Conservation (phyloP, 352 stramenopile genomes). For the Phytophthora sojae region DNA sequence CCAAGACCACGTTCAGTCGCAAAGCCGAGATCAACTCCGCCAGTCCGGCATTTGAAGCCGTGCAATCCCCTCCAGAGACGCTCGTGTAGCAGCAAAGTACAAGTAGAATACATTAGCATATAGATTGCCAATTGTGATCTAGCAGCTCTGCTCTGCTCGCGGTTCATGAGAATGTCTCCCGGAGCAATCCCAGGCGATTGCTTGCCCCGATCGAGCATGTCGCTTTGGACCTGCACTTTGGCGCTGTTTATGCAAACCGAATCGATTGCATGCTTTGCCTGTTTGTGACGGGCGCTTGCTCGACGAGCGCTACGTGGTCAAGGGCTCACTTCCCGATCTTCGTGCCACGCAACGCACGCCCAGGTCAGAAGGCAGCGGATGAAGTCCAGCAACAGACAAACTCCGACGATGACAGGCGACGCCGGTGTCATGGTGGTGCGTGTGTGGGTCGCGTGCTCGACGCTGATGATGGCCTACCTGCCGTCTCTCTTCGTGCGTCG, state of each 20-base stretch:
- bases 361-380: neutral
- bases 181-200: neutral
- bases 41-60: conserved; percentile 11
- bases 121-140: neutral
- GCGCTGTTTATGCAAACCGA: conserved; percentile 11
- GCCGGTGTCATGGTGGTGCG: conserved; percentile 14
- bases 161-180: neutral
- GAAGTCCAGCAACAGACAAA: neutral
- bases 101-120: neutral
- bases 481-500: conserved; percentile 20
- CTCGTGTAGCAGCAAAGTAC: conserved; percentile 9
- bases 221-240: neutral
- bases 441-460: conserved; percentile 21
- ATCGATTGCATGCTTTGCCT: conserved; percentile 9
- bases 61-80: conserved; percentile 21
- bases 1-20: conserved; percentile 1
- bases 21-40: neutral
- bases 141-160: too few relatives aligned
- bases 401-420: conserved; percentile 1
- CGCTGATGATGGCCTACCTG: conserved; percentile 19
- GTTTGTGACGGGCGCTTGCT: conserved; percentile 6
- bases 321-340: conserved; percentile 12
- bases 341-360: neutral
- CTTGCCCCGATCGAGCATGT: neutral
- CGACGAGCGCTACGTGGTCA: conserved; percentile 12